A percentile compares a stretch with the other conserved stretches of the same genome.
Conservation (phyloP, 768 basidiomycete species). For the Boletus fagicola region DNA sequence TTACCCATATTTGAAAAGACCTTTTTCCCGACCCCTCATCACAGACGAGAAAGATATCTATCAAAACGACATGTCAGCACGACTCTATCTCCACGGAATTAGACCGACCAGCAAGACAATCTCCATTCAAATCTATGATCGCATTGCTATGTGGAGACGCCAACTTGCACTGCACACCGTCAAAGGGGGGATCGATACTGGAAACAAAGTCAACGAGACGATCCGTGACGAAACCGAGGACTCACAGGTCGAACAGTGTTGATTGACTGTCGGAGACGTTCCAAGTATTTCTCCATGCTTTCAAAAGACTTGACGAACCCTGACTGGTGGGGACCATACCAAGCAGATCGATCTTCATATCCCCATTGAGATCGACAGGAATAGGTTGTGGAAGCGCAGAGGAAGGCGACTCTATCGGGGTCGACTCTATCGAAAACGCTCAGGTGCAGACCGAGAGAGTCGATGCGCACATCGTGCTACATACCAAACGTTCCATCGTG, state of each 20-base stretch:
- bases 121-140: slow-evolving; percentile 90
- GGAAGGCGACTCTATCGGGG: slow-evolving; percentile 53
- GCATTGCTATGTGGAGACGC: slow-evolving; percentile 93
- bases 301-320: slow-evolving; percentile 41
- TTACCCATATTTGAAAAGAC: slow-evolving; percentile 91
- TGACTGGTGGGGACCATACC: slow-evolving; percentile 53
- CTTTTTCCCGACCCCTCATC: slow-evolving; percentile 55
- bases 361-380: slow-evolving; percentile 80
- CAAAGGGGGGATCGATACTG: slow-evolving; percentile 60
- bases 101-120: slow-evolving; percentile 80
- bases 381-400: slow-evolving; percentile 81
- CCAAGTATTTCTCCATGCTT: slow-evolving; percentile 83
- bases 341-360: slow-evolving; percentile 86
- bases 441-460: background rate
- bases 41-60: slow-evolving; percentile 90
- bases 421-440: slow-evolving; percentile 13
- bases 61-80: slow-evolving; percentile 4
- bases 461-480: slow-evolving; percentile 16
- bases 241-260: slow-evolving; percentile 68
- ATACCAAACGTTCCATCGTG: slow-evolving; percentile 65
- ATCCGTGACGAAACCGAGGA: background rate
- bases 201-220: slow-evolving; percentile 4
- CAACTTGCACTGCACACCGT: slow-evolving; percentile 66
- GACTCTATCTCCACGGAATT: background rate
- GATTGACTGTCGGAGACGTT: slow-evolving; percentile 52